A percentile compares a stretch with the other conserved stretches of the same genome.
Conservation (phyloP, 202 grass and related monocot species). For the Sporobolus alterniflorus region DNA sequence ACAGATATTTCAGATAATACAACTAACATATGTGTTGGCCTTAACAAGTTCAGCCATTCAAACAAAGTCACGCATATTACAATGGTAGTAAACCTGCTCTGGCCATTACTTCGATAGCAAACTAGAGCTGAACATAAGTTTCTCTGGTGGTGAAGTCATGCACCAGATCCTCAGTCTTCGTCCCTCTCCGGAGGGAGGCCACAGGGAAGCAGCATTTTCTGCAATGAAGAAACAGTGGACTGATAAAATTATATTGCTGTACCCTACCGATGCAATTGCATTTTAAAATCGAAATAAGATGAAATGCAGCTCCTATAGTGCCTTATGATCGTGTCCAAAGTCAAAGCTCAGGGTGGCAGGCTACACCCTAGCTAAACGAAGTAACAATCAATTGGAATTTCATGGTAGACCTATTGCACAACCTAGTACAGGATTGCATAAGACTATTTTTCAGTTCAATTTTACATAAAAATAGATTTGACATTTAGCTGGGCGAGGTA, state of each 20-base stretch:
- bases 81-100: neutral
- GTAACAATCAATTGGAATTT: neutral
- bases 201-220: conserved; percentile 98
- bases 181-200: conserved; percentile 88
- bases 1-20: neutral
- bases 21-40: neutral
- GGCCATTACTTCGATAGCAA: neutral
- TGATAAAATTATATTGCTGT: neutral
- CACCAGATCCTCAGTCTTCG: conserved; percentile 66
- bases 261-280: neutral
- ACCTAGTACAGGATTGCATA: neutral
- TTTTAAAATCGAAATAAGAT: neutral
- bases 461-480: too few relatives aligned
- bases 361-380: neutral
- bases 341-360: neutral
- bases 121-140: neutral
- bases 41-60: neutral
- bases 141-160: neutral
- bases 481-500: neutral
- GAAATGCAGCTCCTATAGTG: neutral
- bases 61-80: neutral
- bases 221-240: conserved; percentile 27
- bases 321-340: neutral
- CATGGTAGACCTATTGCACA: neutral
- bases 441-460: neutral